These are phyloP conservation scores for Podaxis mareebaensis DNA, from an alignment of 768 basidiomycete species.

Conservation along the genomic window DNA sequence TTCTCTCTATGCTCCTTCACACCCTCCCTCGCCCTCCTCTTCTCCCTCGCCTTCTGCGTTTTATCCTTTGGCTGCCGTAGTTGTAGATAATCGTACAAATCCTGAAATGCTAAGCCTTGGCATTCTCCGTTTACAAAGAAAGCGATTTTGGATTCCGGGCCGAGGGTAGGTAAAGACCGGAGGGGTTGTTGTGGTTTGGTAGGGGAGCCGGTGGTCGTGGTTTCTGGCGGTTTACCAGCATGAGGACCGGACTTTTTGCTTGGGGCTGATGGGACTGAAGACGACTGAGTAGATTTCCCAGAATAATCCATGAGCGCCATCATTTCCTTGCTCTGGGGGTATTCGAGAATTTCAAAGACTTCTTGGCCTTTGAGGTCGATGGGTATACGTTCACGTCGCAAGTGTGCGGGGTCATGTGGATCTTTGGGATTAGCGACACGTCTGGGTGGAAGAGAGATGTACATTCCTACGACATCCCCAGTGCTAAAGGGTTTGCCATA, in stretches of 20 bases:
- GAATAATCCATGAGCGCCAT: conserved; percentile 78
- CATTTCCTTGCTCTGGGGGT: conserved; percentile 91
- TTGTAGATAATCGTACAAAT: conserved; percentile 89
- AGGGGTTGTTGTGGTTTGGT: conserved; percentile 43
- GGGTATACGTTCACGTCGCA: conserved; percentile 87
- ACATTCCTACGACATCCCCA: conserved; percentile 92
- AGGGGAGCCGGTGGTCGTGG: conserved; percentile 33
- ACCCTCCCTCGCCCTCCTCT: conserved; percentile 62
- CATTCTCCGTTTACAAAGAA: conserved; percentile 93
- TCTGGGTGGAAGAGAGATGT: conserved; percentile 81
- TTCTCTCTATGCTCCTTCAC: conserved; percentile 81
- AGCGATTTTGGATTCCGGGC: conserved; percentile 65
- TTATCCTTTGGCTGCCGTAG: conserved; percentile 59
- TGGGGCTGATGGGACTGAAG: conserved; percentile 55
- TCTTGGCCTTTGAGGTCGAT: conserved; percentile 97
- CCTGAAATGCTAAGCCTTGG: conserved; percentile 81
- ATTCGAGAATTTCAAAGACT: conserved; percentile 94
- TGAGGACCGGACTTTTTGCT: conserved; percentile 58
- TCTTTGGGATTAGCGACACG: conserved; percentile 61
- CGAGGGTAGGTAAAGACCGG: conserved; percentile 68
- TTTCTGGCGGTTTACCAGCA: conserved; percentile 70
- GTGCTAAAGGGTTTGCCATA: conserved; percentile 76
- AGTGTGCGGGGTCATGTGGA: conserved; percentile 74
- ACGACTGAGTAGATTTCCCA: conserved; percentile 54
- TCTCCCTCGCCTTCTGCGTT: conserved; percentile 64